Percentiles rank a stretch among this genome's conserved stretches.
phyloP scores from a whole-genome alignment of 2,329 filamentous ascomycete species.

The Sporothrix mexicana region DNA sequence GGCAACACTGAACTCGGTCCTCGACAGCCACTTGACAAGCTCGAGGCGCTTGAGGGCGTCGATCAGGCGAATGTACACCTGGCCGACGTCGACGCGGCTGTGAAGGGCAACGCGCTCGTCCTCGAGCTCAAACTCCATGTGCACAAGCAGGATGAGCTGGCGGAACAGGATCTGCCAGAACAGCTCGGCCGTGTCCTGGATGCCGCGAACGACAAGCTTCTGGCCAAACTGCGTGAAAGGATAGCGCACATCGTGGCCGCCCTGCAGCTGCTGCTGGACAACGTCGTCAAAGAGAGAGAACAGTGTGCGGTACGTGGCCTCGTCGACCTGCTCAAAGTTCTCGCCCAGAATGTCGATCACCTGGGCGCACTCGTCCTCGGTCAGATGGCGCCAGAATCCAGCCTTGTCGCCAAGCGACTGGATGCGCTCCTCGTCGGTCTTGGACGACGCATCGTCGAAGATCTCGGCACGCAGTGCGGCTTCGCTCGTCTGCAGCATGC shows the following conservation, averaged over 20 bases:
- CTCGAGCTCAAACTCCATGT: constrained; percentile 84
- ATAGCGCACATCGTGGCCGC: constrained; percentile 53
- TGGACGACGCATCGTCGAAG: constrained; percentile 72
- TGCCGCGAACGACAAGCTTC: constrained; percentile 74
- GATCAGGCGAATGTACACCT: constrained; percentile 72
- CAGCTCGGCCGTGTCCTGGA: constrained; percentile 77
- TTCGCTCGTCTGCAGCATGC: constrained; percentile 70
- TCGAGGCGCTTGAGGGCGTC: constrained; percentile 74
- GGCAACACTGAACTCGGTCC: constrained; percentile 61
- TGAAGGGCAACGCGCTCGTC: constrained; percentile 70
- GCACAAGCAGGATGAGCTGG: constrained; percentile 79
- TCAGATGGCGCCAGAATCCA: constrained; percentile 77
- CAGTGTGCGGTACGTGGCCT: constrained; percentile 60
- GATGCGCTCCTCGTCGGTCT: constrained; percentile 74
- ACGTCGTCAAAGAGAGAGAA: constrained; percentile 55
- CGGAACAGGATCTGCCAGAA: constrained; percentile 79
- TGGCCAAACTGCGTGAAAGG: constrained; percentile 77
- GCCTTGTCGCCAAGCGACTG: constrained; percentile 78
- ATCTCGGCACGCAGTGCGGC: constrained; percentile 73
- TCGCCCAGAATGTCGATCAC: constrained; percentile 73
- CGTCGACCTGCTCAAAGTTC: constrained; percentile 64
- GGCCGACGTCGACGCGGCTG: constrained; percentile 67
- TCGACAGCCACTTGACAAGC: constrained; percentile 72
- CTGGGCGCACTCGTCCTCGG: constrained; percentile 77
- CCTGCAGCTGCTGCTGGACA: constrained; percentile 30